Evolutionary conservation across 192 early-diverging fungal species (phyloP).

Genomic region (Entomortierella beljakovae): DNA sequence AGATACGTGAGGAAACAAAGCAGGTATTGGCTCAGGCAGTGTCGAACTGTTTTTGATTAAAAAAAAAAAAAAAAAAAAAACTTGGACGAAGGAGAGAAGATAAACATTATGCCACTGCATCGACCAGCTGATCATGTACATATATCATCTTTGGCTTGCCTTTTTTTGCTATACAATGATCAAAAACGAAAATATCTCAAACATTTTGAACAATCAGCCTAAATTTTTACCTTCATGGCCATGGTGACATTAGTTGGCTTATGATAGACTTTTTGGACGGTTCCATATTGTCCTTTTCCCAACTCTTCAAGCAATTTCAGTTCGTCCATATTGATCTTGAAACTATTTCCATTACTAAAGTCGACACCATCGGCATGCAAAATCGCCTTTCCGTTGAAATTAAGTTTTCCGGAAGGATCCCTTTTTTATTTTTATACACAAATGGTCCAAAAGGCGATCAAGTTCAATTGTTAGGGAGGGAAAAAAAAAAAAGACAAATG

Average conservation of each 20-base stretch:
- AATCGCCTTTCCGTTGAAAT: conserved; percentile 93
- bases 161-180: background rate
- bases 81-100: background rate
- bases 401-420: conserved; percentile 87
- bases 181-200: too few species aligned
- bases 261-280: conserved; percentile 91
- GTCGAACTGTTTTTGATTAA: background rate
- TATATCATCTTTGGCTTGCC: too few species aligned
- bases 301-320: conserved; percentile 81
- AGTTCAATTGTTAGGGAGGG: background rate
- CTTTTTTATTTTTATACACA: conserved; percentile 41
- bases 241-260: conserved; percentile 87
- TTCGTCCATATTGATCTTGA: conserved; percentile 90
- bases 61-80: background rate
- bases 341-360: conserved; percentile 89
- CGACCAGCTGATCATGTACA: background rate
- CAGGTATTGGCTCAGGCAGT: background rate
- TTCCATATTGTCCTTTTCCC: conserved; percentile 94
- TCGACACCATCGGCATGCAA: conserved; percentile 92
- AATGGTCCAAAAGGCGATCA: background rate
- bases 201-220: too few species aligned
- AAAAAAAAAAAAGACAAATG: conserved; percentile 11
- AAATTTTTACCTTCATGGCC: conserved; percentile 77
- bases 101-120: conserved; percentile 5
- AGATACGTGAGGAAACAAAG: background rate